These are phyloP conservation scores for Candida insectorum DNA, from an alignment of 805 yeast species.

Conservation along the genomic window DNA sequence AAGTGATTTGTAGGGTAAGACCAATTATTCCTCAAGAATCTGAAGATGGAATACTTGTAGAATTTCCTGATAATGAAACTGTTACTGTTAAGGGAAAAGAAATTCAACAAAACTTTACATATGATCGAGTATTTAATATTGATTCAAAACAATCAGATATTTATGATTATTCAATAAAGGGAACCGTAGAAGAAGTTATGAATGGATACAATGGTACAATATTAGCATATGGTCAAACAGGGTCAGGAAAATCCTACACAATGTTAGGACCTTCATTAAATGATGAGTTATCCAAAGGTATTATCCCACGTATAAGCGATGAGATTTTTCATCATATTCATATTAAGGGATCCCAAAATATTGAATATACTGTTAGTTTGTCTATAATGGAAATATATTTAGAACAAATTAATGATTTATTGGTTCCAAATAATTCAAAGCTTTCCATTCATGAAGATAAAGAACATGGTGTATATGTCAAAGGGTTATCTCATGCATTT, in stretches of 20 bases:
- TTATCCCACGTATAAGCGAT: slow-evolving; percentile 70
- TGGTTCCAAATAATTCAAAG: slow-evolving; percentile 37
- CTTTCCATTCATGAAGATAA: slow-evolving; percentile 63
- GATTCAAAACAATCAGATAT: slow-evolving; percentile 52
- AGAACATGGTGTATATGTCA: slow-evolving; percentile 62
- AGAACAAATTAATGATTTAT: slow-evolving; percentile 71
- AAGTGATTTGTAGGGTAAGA: slow-evolving; percentile 71
- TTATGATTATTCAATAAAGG: slow-evolving; percentile 54
- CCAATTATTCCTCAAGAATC: slow-evolving; percentile 1
- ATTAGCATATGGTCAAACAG: slow-evolving; percentile 77
- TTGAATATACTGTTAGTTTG: slow-evolving; percentile 65
- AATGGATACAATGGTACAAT: slow-evolving; percentile 78
- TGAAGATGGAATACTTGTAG: slow-evolving; percentile 13
- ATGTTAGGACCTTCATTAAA: slow-evolving; percentile 60
- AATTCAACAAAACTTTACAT: slow-evolving; percentile 43
- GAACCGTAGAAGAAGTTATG: slow-evolving; percentile 66
- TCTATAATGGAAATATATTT: slow-evolving; percentile 79
- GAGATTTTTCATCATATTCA: slow-evolving; percentile 57
- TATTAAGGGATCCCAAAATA: slow-evolving; percentile 35
- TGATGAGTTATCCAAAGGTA: slow-evolving; percentile 45
- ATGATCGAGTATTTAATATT: slow-evolving; percentile 61
- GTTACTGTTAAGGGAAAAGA: slow-evolving; percentile 26
- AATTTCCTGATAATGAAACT: slow-evolving; percentile 17
- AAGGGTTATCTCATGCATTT: slow-evolving; percentile 61
- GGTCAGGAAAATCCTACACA: slow-evolving; percentile 73